Evolutionary conservation across 441 rosid species (phyloP).

Genomic region (Manihot esculenta): DNA sequence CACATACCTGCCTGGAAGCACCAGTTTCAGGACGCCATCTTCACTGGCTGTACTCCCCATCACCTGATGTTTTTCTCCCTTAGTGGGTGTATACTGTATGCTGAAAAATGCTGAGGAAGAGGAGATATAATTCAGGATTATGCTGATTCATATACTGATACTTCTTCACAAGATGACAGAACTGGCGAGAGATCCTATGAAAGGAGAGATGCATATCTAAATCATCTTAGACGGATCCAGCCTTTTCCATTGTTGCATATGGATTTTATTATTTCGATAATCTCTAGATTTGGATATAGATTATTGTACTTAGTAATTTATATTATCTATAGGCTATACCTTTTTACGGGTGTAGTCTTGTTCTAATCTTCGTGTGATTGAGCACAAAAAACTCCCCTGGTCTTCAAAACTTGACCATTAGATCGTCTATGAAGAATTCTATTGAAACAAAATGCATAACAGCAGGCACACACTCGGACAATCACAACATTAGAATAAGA

Average conservation of each 20-base stretch:
- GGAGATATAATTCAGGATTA: neutral
- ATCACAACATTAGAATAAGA: too few relatives aligned
- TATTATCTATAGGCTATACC: neutral
- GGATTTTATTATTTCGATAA: constrained; percentile 1
- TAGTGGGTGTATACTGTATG: neutral
- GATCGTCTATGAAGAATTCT: neutral
- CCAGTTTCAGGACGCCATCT: constrained; percentile 39
- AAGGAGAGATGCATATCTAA: neutral
- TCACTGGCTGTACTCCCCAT: constrained; percentile 27
- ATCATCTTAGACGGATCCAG: neutral
- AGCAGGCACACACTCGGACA: too few relatives aligned
- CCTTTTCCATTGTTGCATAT: constrained; percentile 10
- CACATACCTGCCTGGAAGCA: constrained; percentile 39
- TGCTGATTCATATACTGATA: constrained; percentile 20
- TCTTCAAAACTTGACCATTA: neutral
- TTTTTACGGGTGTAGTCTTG: neutral
- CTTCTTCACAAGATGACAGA: constrained; percentile 14
- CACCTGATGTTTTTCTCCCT: neutral
- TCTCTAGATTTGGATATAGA: neutral
- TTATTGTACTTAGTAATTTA: neutral
- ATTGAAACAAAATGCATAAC: too few relatives aligned
- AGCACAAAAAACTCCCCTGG: neutral
- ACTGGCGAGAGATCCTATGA: constrained; percentile 22
- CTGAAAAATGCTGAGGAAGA: constrained; percentile 17
- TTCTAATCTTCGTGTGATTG: neutral